A percentile compares a stretch with the other conserved stretches of the same genome.
Conservation (phyloP, 2,329 filamentous ascomycete species). For the Trichoderma koningii region DNA sequence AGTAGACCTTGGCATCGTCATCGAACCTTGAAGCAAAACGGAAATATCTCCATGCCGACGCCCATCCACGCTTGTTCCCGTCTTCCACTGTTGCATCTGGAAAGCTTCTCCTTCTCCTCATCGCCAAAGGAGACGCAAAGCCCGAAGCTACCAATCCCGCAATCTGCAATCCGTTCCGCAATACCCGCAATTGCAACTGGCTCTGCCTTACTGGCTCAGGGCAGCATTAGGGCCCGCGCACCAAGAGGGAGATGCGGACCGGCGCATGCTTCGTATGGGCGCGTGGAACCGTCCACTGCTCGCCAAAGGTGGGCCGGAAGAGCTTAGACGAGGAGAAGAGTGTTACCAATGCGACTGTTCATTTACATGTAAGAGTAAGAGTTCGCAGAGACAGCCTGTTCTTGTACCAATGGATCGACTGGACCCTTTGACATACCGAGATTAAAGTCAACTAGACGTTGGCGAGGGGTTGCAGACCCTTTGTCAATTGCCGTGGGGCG, state of each 20-base stretch:
- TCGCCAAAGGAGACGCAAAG: neutral
- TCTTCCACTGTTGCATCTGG: neutral
- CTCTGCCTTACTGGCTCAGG: too few relatives aligned
- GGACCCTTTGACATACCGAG: neutral
- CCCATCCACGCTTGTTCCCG: neutral
- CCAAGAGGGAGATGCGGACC: neutral
- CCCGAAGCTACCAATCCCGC: neutral
- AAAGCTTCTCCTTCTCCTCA: neutral
- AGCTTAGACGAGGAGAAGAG: neutral
- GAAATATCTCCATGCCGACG: neutral
- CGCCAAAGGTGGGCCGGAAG: neutral
- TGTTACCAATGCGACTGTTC: neutral
- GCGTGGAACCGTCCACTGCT: conserved; percentile 10
- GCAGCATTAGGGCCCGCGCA: neutral
- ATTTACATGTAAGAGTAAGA: conserved; percentile 1
- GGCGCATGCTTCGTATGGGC: neutral
- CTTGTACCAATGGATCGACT: neutral
- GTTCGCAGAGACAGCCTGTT: neutral
- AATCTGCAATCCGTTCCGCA: neutral
- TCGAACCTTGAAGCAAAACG: neutral
- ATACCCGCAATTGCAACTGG: conserved; percentile 3
- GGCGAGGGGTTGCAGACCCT: neutral
- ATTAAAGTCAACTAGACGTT: neutral
- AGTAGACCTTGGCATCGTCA: neutral
- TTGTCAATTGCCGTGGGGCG: neutral